phyloP scores from a whole-genome alignment of 805 yeast species.

The Ogataea degrootiae region DNA sequence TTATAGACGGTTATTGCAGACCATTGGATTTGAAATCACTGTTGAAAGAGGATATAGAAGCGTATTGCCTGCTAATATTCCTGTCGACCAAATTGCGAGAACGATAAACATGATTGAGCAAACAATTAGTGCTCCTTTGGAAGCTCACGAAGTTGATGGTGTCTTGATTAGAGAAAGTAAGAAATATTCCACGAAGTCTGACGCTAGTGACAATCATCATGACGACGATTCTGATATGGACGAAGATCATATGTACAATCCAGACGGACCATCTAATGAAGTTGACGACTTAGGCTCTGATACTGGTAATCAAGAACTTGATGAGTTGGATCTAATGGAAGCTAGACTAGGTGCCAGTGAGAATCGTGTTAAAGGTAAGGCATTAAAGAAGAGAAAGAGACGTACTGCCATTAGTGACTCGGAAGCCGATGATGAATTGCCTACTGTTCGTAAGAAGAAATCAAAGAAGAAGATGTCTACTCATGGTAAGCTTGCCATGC shows the following conservation, averaged over 20 bases:
- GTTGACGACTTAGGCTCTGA: conserved; percentile 36
- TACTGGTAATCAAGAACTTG: conserved; percentile 27
- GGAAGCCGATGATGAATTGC: conserved; percentile 14
- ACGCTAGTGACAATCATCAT: not conserved
- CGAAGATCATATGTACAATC: not conserved
- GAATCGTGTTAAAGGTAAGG: conserved; percentile 21
- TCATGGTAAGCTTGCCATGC: conserved; percentile 5
- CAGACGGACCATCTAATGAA: conserved; percentile 27
- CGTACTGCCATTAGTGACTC: conserved; percentile 2
- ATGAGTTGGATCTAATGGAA: conserved; percentile 37
- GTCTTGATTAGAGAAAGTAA: not conserved
- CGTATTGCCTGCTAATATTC: conserved; percentile 4
- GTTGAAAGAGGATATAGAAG: conserved; percentile 1
- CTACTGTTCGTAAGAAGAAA: conserved; percentile 10
- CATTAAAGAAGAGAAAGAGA: conserved; percentile 16
- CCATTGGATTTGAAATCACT: conserved; percentile 17
- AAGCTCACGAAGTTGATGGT: conserved; percentile 13
- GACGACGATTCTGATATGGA: not conserved
- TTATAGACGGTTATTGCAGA: conserved; percentile 20
- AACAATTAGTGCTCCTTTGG: conserved; percentile 19
- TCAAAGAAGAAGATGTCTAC: conserved; percentile 9
- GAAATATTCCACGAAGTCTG: not conserved
- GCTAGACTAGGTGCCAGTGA: conserved; percentile 20
- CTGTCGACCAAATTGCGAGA: conserved; percentile 6
- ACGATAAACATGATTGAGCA: conserved; percentile 14